Evolutionary conservation across 73 alveolate species (phyloP).

Genomic region (Uronychia binucleata): DNA sequence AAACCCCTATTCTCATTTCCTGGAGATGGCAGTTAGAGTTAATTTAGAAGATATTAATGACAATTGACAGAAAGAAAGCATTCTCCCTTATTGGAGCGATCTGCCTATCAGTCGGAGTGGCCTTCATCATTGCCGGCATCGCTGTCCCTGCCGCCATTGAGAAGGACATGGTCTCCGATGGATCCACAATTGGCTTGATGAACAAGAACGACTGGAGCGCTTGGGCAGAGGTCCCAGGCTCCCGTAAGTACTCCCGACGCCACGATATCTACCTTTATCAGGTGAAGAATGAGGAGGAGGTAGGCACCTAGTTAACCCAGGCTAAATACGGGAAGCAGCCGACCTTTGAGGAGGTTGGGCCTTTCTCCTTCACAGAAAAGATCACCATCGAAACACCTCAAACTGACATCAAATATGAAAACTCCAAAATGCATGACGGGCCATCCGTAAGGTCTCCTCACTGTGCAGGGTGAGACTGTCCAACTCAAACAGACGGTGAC

Average conservation of each 20-base stretch:
- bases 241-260: background rate
- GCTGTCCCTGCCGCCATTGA: background rate
- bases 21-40: too few relatives aligned
- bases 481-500: background rate
- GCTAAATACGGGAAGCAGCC: background rate
- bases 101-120: too few relatives aligned
- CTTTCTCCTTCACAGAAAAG: background rate
- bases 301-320: background rate
- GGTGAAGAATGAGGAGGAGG: background rate
- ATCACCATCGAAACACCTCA: background rate
- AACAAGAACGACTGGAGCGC: background rate
- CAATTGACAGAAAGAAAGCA: too few relatives aligned
- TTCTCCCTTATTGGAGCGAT: too few relatives aligned
- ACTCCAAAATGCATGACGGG: background rate
- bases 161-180: background rate
- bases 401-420: background rate
- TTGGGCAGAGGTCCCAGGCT: background rate
- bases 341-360: background rate
- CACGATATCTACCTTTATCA: background rate
- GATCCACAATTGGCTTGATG: background rate
- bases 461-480: background rate
- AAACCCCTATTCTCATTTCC: too few relatives aligned
- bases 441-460: background rate
- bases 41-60: too few relatives aligned
- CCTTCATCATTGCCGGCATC: background rate